Percentiles rank a stretch among this genome's conserved stretches.
phyloP scores from a whole-genome alignment of 1,284 basidiomycete genomes.

The Cerioporus squamosus region DNA sequence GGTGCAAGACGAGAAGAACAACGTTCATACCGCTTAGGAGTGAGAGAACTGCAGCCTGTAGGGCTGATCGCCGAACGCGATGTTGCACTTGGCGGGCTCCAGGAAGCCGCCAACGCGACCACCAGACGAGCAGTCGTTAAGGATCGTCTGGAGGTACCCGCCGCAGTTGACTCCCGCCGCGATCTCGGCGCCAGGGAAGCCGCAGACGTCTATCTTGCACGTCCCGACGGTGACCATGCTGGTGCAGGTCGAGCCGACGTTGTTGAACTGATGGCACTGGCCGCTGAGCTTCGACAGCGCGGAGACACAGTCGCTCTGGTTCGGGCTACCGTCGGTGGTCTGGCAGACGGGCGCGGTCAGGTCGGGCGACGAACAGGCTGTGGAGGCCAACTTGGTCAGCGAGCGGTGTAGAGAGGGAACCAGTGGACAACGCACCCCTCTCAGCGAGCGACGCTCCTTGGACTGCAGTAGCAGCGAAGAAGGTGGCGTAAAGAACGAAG shows the following conservation, averaged over 20 bases:
- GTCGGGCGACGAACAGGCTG: not conserved
- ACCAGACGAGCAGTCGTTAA: not conserved
- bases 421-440: not conserved
- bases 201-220: constrained; percentile 7
- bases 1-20: too few species aligned
- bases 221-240: constrained; percentile 1
- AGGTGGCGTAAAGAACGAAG: not conserved
- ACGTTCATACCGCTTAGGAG: not conserved
- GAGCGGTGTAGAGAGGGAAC: not conserved
- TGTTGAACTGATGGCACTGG: constrained; percentile 1
- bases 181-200: not conserved
- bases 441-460: not conserved
- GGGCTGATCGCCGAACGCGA: not conserved
- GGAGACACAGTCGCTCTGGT: not conserved
- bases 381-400: not conserved
- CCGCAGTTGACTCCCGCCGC: not conserved
- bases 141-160: constrained; percentile 2
- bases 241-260: constrained; percentile 1
- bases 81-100: not conserved
- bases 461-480: not conserved
- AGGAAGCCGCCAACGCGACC: not conserved
- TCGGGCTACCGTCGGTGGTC: not conserved
- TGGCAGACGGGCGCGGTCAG: not conserved
- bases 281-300: not conserved
- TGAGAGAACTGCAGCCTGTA: constrained; percentile 7